Base-by-base conservation (phyloP, 2,329 filamentous ascomycete species). In the Aspergillus aculeatinus region DNA sequence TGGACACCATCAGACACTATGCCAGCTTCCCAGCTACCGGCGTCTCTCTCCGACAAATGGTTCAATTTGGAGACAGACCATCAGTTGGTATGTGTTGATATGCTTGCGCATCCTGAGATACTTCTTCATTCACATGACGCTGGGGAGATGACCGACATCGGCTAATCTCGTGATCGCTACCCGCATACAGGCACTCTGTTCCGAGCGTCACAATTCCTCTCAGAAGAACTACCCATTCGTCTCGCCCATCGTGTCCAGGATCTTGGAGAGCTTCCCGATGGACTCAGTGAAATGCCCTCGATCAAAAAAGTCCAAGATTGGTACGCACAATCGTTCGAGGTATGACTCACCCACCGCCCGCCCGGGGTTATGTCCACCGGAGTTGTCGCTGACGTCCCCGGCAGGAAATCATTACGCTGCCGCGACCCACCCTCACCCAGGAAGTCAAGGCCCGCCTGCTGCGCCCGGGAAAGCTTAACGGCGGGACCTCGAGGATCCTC, bases 321-420 rank as follows among this genome's bases (percentile, higher is more conserved):
- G 95, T 99, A 99, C 77, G 95, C 94, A 65, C 95, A 99, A 81
- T 99, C 95, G 55, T 99, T 99, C 73, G 95, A 99, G 87, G 93
- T 96, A 85, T 69, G 85, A 74, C 57, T 65, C 63, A 63, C 56
- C 55, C 12, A 51, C 14, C 42, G 58, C 52, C 35, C 14, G 27
- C 5, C 42, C 55, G 51, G 58, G 33, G 60, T 57, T 58, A 49
- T 21, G 19, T 10, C 16, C 25, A 14, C 25, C 44, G 39, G 52
- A 44, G 21, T 48, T 31, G 12, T 33, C n/a, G 62, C 60, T 66
- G 47, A 72, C 71, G 70, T 74, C 51, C 54, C 42, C 48, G 44
- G 62, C 60, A 77, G 92, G 95, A 99, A 84, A 96, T 99, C 77
- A 97, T 93, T 67, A 87, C 86, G 58, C 83, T 99, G 5, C 86